These are phyloP conservation scores for Auxenochlorella pyrenoidosa DNA, from an alignment of 139 green algal genomes.

Conservation along the genomic window DNA sequence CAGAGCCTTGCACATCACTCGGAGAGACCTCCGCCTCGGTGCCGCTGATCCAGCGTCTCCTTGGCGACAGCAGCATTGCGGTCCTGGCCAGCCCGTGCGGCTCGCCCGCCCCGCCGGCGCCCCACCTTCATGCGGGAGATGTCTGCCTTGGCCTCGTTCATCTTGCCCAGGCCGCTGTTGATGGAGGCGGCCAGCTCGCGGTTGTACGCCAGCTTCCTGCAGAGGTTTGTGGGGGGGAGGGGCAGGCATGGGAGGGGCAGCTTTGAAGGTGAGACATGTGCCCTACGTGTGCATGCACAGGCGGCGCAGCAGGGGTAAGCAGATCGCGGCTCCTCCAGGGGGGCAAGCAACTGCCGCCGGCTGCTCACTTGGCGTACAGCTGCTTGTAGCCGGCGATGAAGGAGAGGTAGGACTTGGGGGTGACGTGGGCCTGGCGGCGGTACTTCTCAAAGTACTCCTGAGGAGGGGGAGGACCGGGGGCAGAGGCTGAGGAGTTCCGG, in stretches of 20 bases:
- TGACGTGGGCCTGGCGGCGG: constrained; percentile 92
- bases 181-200: constrained; percentile 72
- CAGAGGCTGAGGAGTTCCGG: no score
- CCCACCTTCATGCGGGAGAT: constrained; percentile 92
- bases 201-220: constrained; percentile 68
- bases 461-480: neutral
- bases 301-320: neutral
- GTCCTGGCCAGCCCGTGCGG: no score
- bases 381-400: constrained; percentile 93
- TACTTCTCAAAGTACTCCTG: constrained; percentile 92
- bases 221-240: neutral
- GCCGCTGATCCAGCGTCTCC: no score
- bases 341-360: no score
- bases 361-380: constrained; percentile 72
- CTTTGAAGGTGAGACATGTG: no score
- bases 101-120: no score
- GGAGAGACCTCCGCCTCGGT: no score
- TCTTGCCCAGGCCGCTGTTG: constrained; percentile 88
- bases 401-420: constrained; percentile 93
- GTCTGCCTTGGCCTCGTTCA: constrained; percentile 93
- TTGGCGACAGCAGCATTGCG: no score
- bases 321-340: neutral
- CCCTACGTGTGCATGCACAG: neutral
- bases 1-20: no score
- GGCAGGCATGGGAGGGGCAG: neutral